Evolutionary conservation across 1,139 yeast species (phyloP), one percentile per base, ranked within the genome.

Genomic region (Taphrina confusa): DNA sequence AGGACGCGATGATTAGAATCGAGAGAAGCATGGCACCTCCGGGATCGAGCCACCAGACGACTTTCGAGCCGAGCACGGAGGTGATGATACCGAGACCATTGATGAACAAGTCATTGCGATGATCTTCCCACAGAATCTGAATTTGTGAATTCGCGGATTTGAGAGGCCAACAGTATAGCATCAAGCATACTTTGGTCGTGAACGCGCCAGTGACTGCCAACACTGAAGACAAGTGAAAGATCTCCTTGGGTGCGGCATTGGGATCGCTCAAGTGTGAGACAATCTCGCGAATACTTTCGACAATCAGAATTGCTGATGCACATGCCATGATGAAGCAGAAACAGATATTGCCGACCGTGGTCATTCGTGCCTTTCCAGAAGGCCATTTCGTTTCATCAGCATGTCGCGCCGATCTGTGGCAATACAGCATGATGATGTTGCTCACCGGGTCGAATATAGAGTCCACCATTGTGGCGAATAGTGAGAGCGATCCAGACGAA

Each of bases 31-130:
- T 60, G 30, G 66, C 66, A 31, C 66, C 66, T 39, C 59, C 57
- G 3, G 66, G 65, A 54, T 64, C 66, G 36, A 64, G 56, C 66
- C 66, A 64, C 66, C 66, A 64, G 25, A 33, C 42, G 33, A 64
- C 57, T 27, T 62, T 63, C 23, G 58, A 25, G 14, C 66, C 66
- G 18, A 60, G 59, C 11, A 64, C 62, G 1, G 65, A 63, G n/a
- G 66, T 63, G 33, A 63, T 40, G 42, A 64, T 46, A 46, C 66
- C 66, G 23, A 64, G 62, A 5, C 65, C 66, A 27, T 64, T 64
- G 64, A 64, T 60, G 60, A 64, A 60, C 42, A 64, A 42, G 47
- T 64, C 66, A 37, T 64, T 64, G 23, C 66, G 63, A 47, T 64
- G 66, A 45, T 64, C 66, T 42, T 64, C 62, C 65, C 65, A 63